Percentiles rank a stretch among this genome's conserved stretches.
phyloP scores from a whole-genome alignment of 2,329 filamentous ascomycete species.

The Exophiala sp. region DNA sequence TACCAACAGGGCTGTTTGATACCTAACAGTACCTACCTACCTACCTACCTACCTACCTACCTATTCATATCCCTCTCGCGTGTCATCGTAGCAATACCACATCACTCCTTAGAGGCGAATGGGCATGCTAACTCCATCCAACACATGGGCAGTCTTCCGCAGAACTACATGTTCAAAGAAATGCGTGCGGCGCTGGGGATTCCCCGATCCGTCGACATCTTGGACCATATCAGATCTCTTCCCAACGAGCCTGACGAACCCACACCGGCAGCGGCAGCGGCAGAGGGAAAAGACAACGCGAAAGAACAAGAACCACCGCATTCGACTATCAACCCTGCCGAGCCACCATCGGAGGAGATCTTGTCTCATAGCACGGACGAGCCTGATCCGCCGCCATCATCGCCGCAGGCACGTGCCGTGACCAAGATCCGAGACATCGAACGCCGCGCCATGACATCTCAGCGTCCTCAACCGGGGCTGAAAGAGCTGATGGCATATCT shows the following conservation, averaged over 20 bases:
- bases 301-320: constrained; percentile 3
- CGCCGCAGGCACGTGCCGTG: constrained; percentile 49
- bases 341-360: constrained; percentile 10
- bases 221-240: constrained; percentile 76
- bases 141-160: too few species aligned
- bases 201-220: constrained; percentile 68
- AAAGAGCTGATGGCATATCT: constrained; percentile 74
- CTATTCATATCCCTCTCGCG: too few species aligned
- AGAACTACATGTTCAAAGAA: constrained; percentile 90
- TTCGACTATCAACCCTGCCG: constrained; percentile 6
- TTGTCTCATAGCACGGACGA: constrained; percentile 9
- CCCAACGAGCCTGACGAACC: constrained; percentile 44
- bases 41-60: too few species aligned
- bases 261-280: constrained; percentile 43
- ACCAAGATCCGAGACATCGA: constrained; percentile 74
- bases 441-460: constrained; percentile 68
- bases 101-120: too few species aligned
- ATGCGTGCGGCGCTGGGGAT: constrained; percentile 76
- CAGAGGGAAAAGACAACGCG: background rate
- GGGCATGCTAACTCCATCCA: too few species aligned
- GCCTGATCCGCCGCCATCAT: constrained; percentile 25
- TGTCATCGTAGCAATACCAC: too few species aligned
- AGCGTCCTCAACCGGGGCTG: constrained; percentile 77
- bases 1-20: too few species aligned
- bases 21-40: too few species aligned